Percentiles rank a stretch among this genome's conserved stretches.
Conservation (phyloP, 352 stramenopile genomes). For the Globisporangium perplexum region DNA sequence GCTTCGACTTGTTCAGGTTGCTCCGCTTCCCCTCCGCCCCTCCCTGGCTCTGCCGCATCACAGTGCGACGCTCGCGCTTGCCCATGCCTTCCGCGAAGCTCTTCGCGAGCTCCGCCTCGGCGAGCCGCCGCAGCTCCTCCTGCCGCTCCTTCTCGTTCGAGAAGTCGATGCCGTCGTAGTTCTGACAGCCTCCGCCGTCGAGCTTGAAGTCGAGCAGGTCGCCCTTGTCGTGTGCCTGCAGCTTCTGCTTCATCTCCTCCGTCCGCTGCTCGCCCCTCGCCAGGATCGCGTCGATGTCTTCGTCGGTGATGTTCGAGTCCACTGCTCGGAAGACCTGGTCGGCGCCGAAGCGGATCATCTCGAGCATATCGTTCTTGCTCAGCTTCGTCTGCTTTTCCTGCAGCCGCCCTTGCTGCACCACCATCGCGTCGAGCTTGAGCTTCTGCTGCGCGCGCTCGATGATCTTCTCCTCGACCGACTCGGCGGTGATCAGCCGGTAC, state of each 20-base stretch:
- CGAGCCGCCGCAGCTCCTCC: conserved; percentile 80
- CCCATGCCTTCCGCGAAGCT: conserved; percentile 79
- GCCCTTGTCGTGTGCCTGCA: conserved; percentile 82
- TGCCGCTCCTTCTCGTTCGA: conserved; percentile 90
- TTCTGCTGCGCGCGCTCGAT: conserved; percentile 98
- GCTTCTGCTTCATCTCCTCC: conserved; percentile 86
- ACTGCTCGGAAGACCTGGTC: conserved; percentile 97
- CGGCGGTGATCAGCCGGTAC: conserved; percentile 93
- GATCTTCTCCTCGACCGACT: conserved; percentile 99
- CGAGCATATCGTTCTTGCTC: conserved; percentile 94
- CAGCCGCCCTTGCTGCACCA: conserved; percentile 81
- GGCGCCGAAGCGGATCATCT: conserved; percentile 97
- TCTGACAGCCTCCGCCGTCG: conserved; percentile 91
- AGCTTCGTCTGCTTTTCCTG: conserved; percentile 91
- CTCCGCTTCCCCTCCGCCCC: conserved; percentile 41
- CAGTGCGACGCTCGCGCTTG: conserved; percentile 77
- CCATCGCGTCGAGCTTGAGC: conserved; percentile 87
- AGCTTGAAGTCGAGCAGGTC: conserved; percentile 89
- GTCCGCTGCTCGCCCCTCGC: conserved; percentile 82
- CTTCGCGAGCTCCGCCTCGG: conserved; percentile 73
- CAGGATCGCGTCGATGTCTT: conserved; percentile 98
- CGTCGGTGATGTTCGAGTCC: conserved; percentile 96
- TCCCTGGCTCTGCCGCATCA: conserved; percentile 58
- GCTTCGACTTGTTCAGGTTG: conserved; percentile 54
- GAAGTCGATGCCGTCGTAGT: conserved; percentile 96